A percentile compares a stretch with the other conserved stretches of the same genome.
Evolutionary conservation across 1,284 basidiomycete species (phyloP).

Genomic region (Microbotryum saponariae): DNA sequence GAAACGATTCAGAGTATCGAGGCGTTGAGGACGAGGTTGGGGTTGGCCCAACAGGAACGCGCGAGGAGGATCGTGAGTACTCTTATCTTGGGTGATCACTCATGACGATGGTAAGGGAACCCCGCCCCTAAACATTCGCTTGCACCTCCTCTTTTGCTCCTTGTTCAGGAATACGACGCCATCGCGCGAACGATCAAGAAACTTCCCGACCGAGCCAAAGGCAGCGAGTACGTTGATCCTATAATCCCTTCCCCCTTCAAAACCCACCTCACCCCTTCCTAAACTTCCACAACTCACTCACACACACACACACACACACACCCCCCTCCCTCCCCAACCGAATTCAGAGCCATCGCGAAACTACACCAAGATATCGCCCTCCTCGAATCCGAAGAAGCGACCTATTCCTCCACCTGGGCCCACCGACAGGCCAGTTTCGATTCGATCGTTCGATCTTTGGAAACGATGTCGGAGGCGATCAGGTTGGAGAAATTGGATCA

Average conservation of each 20-base stretch:
- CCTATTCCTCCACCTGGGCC: constrained; percentile 32
- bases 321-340: too few relatives aligned
- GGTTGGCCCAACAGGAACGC: constrained; percentile 24
- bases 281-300: background rate
- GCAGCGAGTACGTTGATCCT: constrained; percentile 19
- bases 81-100: too few relatives aligned
- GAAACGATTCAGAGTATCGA: constrained; percentile 6
- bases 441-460: constrained; percentile 27
- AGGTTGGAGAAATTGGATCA: constrained; percentile 7
- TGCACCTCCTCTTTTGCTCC: too few relatives aligned
- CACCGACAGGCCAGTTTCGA: constrained; percentile 28
- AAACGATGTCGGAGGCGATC: constrained; percentile 30
- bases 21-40: constrained; percentile 9
- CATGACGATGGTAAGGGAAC: too few relatives aligned
- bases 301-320: background rate
- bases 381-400: constrained; percentile 20
- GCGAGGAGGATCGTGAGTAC: constrained; percentile 24
- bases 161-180: constrained; percentile 25
- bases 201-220: constrained; percentile 22
- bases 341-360: constrained; percentile 22
- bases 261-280: background rate
- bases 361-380: constrained; percentile 25
- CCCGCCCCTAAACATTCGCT: too few relatives aligned
- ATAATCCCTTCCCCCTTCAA: too few relatives aligned
- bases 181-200: constrained; percentile 21